Evolutionary conservation across 164 flowering plant genomes (phyloP), one percentile per base, ranked within the genome.

Genomic region (Hamamelis virginiana): DNA sequence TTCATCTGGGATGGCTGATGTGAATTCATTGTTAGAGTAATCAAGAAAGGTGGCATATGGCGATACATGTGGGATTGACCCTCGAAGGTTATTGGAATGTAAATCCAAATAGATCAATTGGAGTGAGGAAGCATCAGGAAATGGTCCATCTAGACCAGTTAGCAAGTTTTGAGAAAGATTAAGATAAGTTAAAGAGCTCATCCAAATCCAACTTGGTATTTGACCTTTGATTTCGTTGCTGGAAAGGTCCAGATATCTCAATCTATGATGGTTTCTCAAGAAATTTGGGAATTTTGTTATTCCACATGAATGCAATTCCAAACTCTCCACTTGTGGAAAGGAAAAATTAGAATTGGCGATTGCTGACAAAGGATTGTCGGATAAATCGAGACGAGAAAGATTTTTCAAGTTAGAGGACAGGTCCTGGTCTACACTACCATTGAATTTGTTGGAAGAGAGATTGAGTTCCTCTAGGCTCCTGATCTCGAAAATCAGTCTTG

Each of bases 101-200:
- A 72, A 53, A 5, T 50, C 66, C 15, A n/a, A n/a, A n/a, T n/a
- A n/a, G n/a, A n/a, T n/a, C n/a, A n/a, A n/a, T n/a, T n/a, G n/a
- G n/a, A n/a, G n/a, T n/a, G n/a, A n/a, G n/a, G n/a, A n/a, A 72
- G 51, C 21, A 11, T 1, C 0, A 6, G 22, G 0, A 50, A 26
- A n/a, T 25, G 25, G 22, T 47, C 14, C 33, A 5, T 65, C n/a
- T 3, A 70, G 14, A 0, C 65, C n/a, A 0, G 50, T 65, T 23
- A 75, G 12, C 18, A 13, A 65, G 56, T 75, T 75, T n/a, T 52
- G 22, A 8, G 69, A 66, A 51, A 75, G 57, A 56, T 69, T 16
- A 13, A 75, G 4, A 22, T 18, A 53, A 0, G 1, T 1, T 8
- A 53, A 3, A 21, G 15, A 25, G 18, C 63, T 16, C 11, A 11